A percentile compares a stretch with the other conserved stretches of the same genome.
These are phyloP conservation scores for Annulohypoxylon stygium DNA, from an alignment of 495 filamentous ascomycete genomes.

Conservation along the genomic window DNA sequence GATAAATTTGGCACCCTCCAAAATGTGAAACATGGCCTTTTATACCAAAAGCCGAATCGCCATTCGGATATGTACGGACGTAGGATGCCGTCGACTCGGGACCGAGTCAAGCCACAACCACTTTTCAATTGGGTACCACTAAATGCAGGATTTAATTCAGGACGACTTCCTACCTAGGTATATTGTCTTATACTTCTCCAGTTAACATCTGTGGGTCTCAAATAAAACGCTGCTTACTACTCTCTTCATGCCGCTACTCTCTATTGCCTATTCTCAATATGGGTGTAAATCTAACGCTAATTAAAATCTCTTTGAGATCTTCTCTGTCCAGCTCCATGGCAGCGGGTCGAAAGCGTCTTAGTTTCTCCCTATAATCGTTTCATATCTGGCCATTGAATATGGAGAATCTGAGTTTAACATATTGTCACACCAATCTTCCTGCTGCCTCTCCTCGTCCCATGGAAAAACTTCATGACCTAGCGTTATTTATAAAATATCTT, in stretches of 20 bases:
- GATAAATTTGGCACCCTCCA: not conserved
- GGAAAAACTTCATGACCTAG: not conserved
- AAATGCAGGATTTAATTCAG: conserved; percentile 2
- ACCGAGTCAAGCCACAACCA: not conserved
- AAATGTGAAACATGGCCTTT: not conserved
- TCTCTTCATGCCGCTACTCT: too few species aligned
- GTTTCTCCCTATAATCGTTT: too few species aligned
- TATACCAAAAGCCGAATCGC: not conserved
- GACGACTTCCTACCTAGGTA: not conserved
- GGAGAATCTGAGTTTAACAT: too few species aligned
- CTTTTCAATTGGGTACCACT: not conserved
- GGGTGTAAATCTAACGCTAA: too few species aligned
- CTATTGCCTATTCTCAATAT: too few species aligned
- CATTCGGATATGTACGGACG: not conserved
- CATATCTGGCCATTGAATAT: too few species aligned
- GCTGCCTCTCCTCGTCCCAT: not conserved
- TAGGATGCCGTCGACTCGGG: conserved; percentile 7
- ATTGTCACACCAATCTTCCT: not conserved
- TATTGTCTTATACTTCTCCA: not conserved
- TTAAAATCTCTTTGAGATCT: too few species aligned
- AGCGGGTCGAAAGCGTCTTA: too few species aligned
- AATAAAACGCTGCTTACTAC: conserved; percentile 1
- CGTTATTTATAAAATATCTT: conserved; percentile 1
- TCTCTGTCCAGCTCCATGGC: too few species aligned
- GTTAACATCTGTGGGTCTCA: not conserved